Conservation (phyloP, 495 filamentous ascomycete species). For the Niebla homalea region DNA sequence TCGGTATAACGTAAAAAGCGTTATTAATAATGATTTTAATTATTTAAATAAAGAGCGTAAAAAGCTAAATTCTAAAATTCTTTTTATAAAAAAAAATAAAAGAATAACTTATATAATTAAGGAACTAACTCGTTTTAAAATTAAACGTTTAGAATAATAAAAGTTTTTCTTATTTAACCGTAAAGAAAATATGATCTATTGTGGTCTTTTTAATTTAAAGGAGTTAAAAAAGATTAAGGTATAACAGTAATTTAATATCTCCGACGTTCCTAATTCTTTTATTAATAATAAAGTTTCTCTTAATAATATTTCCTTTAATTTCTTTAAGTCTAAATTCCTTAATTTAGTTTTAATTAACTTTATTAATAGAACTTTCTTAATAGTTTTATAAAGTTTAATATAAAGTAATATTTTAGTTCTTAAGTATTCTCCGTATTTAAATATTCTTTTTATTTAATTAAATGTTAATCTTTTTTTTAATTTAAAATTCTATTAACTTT, state of each 20-base stretch:
- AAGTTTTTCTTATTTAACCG: not conserved
- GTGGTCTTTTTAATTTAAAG: not conserved
- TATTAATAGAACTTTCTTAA: too few species aligned
- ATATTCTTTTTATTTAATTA: not conserved
- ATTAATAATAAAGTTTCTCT: not conserved
- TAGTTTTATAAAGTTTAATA: too few species aligned
- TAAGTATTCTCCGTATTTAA: not conserved
- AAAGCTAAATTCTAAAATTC: conserved; percentile 1
- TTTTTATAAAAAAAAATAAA: too few species aligned
- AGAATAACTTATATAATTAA: not conserved
- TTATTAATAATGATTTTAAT: too few species aligned
- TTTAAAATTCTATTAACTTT: not conserved
- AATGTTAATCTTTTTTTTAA: not conserved
- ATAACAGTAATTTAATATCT: not conserved
- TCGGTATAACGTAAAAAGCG: too few species aligned
- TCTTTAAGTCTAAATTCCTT: too few species aligned
- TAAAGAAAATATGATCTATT: not conserved
- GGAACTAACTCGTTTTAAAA: not conserved
- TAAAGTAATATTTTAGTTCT: not conserved
- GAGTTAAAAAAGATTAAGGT: too few species aligned
- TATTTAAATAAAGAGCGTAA: not conserved
- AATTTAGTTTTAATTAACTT: too few species aligned
- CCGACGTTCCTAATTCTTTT: not conserved
- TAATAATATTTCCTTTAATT: too few species aligned
- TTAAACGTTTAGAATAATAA: not conserved